These are phyloP conservation scores for Pseudogymnoascus pannorum DNA, from an alignment of 2,329 filamentous ascomycete genomes.

Conservation along the genomic window DNA sequence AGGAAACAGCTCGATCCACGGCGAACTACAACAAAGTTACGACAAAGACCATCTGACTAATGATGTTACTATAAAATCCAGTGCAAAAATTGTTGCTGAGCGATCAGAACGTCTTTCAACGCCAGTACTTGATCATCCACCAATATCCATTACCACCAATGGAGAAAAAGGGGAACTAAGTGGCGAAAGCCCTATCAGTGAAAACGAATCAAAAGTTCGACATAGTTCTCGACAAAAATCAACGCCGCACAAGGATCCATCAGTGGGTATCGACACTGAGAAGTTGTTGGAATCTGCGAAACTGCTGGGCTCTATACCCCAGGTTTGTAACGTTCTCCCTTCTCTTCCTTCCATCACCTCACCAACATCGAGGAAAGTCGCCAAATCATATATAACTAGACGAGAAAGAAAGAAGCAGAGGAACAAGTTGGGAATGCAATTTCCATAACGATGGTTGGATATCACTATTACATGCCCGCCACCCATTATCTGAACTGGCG, in stretches of 20 bases:
- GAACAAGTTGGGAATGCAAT: neutral
- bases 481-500: neutral
- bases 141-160: neutral
- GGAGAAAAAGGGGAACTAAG: neutral
- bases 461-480: neutral
- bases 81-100: neutral
- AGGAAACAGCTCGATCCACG: neutral
- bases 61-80: neutral
- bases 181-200: neutral
- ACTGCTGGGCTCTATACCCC: neutral
- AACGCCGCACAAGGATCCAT: neutral
- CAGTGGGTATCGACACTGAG: neutral
- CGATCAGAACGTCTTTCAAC: neutral
- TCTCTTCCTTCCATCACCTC: slow-evolving; percentile 1
- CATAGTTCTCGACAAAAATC: neutral
- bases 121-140: neutral
- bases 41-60: neutral
- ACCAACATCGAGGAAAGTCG: neutral
- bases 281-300: neutral
- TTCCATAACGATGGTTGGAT: neutral
- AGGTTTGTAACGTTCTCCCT: neutral
- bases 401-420: neutral
- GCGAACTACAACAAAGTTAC: neutral
- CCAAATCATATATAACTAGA: neutral
- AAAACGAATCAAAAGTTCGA: neutral